phyloP scores from a whole-genome alignment of 345 rosid genomes.

The thale cress (Arabidopsis thaliana) region TAIR10.1 NC_003076.8:10021001-10021500 shows the following conservation, averaged over 20 bases:
- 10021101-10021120: background rate
- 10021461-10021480: too few species aligned
- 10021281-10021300: background rate
- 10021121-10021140: slow-evolving; percentile 27
- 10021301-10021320: background rate
- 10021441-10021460: too few species aligned
- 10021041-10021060: slow-evolving; percentile 16
- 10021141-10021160: background rate
- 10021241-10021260: background rate
- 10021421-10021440: too few species aligned
- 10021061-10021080: slow-evolving; percentile 7
- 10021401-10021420: too few species aligned
- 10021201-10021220: slow-evolving; percentile 19
- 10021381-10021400: background rate
- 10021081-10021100: slow-evolving; percentile 8
- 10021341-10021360: background rate
- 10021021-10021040: slow-evolving; percentile 15
- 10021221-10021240: slow-evolving; percentile 9
- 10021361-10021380: background rate
- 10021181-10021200: slow-evolving; percentile 2
- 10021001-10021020: slow-evolving; percentile 2
- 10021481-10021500: background rate
- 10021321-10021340: background rate
- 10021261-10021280: background rate
- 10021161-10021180: slow-evolving; percentile 1